Base-by-base conservation (phyloP, 2,329 filamentous ascomycete species). In the Botrytis hyacinthi region DNA sequence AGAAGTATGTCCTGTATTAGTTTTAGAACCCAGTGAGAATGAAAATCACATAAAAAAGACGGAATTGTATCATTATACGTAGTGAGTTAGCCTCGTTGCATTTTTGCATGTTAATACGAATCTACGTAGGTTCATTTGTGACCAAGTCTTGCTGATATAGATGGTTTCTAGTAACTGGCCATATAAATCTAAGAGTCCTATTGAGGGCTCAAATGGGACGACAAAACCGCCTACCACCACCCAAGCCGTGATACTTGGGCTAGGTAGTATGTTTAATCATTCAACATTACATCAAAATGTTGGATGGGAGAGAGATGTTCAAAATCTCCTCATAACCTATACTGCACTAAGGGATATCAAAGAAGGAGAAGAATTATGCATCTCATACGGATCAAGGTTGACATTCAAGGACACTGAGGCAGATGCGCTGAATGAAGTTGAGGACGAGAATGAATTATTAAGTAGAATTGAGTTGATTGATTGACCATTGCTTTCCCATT, bases 261-360 rank as follows among this genome's bases (percentile, higher is more conserved):
- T 89, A 0, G 87, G 87, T 26, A 85, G 83, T 72, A 87, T 89
- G 85, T 89, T 89, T 81, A 89, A 89, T 74, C 87, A 89, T 76
- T 87, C 86, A 4, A 81, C 80, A 0, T 76, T 81, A 18, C 76
- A 83, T 42, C 87, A 89, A 76, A 89, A 89, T 77, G 85, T 89
- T 6, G 86, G 84, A 4, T 89, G 87, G 87, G 83, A 83, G 75
- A 81, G 86, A 35, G 84, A 89, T 78, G 63, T 86, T 2, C 77
- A 81, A 4, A 82, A 82, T 3, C 78, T 82, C 22, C 76, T 87
- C 1, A 82, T 89, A 29, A 84, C 83, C 0, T 89, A 89, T 75
- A 83, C 80, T 22, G 82, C 87, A 26, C 76, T 87, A 44, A 81
- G 85, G 76, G 84, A 87, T 73, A 85, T 89, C 26, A 77, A 78